Base-by-base conservation (phyloP, 768 basidiomycete genomes). In the Strobilomyces dryophilus region DNA sequence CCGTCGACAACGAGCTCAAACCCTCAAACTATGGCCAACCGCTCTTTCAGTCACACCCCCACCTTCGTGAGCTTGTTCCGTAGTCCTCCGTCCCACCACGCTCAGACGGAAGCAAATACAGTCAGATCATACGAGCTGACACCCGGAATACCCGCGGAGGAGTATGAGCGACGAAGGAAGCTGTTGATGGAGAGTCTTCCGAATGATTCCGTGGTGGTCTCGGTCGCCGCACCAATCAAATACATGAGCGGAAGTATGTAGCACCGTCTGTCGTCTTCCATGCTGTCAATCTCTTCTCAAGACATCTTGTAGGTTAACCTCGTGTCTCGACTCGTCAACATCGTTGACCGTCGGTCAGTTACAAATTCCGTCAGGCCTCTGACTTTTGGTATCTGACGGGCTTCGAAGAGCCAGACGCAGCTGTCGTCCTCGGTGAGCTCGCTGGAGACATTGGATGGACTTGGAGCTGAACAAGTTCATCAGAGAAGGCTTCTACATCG, bases 331-430 rank as follows among this genome's bases (percentile, higher is more conserved):
- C 39, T 27, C 27, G 39, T n/a, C 49, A 51, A 26, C 56, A 21
- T 49, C 40, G 54, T 56, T 62, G 44, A 51, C 46, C 35, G 35
- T 43, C 15, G 8, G 46, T 32, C 65, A 98, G 95, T 69, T 97
- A 98, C 78, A 94, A 94, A 67, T 97, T 91, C 66, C 83, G 95
- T 21, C 95, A 95, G 71, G 83, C 83, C 0, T 92, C 90, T 35
- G 87, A 95, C 70, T 91, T 95, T 67, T 92, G 88, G 88, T 98
- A 99, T 68, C 76, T 99, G 14, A 97, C 97, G 0, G 97, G 97
- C 11, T 97, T 97, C 62, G 83, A 92, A 52, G 95, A 98, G 66
- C 91, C 94, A 1, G 88, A 95, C 51, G 82, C 95, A 17, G 94
- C 91, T 1, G 74, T 98, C 40, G 77, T 98, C 36, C 76, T 99